These are phyloP conservation scores for Aaosphaeria pasadenensis DNA, from an alignment of 2,329 filamentous ascomycete genomes.

Conservation along the genomic window DNA sequence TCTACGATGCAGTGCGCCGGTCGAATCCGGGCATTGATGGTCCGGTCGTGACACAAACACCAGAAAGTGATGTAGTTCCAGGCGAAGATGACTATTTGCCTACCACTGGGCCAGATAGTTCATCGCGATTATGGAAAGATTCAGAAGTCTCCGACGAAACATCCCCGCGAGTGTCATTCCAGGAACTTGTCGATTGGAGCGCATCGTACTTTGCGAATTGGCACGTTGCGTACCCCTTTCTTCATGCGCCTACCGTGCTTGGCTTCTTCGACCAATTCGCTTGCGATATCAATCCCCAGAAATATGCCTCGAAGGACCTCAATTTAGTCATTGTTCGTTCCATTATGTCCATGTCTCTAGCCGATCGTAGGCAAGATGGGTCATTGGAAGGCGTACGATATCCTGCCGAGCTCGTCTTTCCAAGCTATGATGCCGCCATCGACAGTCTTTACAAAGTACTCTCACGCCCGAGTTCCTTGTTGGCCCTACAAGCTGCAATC, in stretches of 20 bases:
- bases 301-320: constrained; percentile 20
- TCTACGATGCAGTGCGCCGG: constrained; percentile 48
- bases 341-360: constrained; percentile 53
- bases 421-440: constrained; percentile 50
- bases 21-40: constrained; percentile 12
- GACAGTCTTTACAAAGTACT: constrained; percentile 49
- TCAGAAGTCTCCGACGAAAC: constrained; percentile 26
- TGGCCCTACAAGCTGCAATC: constrained; percentile 48
- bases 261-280: constrained; percentile 45
- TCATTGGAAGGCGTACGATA: constrained; percentile 22
- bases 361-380: constrained; percentile 48
- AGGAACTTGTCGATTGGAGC: constrained; percentile 50
- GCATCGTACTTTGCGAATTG: constrained; percentile 56
- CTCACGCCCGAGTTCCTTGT: constrained; percentile 47
- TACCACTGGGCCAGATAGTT: constrained; percentile 14
- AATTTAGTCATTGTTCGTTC: constrained; percentile 48
- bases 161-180: constrained; percentile 38
- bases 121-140: constrained; percentile 20
- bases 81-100: constrained; percentile 56
- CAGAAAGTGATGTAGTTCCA: constrained; percentile 47
- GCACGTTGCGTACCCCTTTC: constrained; percentile 57
- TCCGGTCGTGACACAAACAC: constrained; percentile 14
- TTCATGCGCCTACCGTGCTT: constrained; percentile 54
- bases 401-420: constrained; percentile 47
- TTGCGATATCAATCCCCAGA: constrained; percentile 23